Percentiles rank a stretch among this genome's conserved stretches.
Conservation (phyloP, 169 alveolate species). For the Eimeria falciformis region DNA sequence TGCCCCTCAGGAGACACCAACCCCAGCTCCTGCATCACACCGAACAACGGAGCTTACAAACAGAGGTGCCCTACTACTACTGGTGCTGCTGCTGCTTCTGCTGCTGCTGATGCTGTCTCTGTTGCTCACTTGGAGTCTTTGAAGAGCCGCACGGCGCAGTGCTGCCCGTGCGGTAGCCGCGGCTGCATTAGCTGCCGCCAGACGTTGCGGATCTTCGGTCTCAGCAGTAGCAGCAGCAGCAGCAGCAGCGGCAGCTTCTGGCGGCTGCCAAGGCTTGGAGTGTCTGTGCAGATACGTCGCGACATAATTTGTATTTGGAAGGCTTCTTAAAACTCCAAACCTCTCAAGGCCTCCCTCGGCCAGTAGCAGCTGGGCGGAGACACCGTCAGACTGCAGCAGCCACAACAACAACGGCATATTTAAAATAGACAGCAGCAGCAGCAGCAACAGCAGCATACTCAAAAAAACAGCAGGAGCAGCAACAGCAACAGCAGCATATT, state of each 20-base stretch:
- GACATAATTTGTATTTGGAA: constrained; percentile 1
- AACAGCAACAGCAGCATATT: neutral
- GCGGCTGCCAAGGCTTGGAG: constrained; percentile 36
- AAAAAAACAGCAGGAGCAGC: neutral
- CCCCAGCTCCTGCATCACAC: constrained; percentile 31
- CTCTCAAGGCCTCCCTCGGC: constrained; percentile 20
- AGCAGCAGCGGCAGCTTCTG: neutral
- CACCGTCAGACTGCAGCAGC: constrained; percentile 59
- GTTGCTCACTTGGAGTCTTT: constrained; percentile 18
- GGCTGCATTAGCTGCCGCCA: neutral
- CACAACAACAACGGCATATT: neutral
- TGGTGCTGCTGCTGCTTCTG: constrained; percentile 30
- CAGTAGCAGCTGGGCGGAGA: neutral
- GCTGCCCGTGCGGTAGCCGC: constrained; percentile 16
- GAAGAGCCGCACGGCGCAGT: neutral
- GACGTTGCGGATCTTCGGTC: neutral
- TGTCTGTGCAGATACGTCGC: constrained; percentile 9
- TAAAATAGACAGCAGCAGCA: constrained; percentile 1
- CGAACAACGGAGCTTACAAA: too few relatives aligned
- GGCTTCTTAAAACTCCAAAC: neutral
- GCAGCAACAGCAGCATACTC: neutral
- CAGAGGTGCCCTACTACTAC: neutral
- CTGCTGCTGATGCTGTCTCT: neutral
- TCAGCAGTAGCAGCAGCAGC: constrained; percentile 6
- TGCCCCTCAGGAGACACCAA: constrained; percentile 8